Evolutionary conservation across 176 grass and related monocot genomes (phyloP).

Genomic region (Ampelocalamus luodianensis): DNA sequence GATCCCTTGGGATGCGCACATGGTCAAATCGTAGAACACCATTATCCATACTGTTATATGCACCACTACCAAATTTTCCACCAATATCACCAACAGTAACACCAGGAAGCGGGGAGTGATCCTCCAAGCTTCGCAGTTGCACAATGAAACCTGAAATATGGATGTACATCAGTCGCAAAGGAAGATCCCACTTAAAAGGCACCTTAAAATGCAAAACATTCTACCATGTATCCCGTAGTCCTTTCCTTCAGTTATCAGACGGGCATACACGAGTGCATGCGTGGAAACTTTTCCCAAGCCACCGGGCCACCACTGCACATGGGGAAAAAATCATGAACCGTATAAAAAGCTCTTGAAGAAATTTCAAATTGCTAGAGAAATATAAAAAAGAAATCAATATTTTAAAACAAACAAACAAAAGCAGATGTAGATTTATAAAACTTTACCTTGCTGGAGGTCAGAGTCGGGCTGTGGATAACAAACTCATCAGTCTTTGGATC

Average conservation of each 20-base stretch:
- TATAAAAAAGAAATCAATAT: not conserved
- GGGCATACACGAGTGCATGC: slow-evolving; percentile 90
- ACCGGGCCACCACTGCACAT: slow-evolving; percentile 97
- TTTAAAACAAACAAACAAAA: slow-evolving; percentile 15
- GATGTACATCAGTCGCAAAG: slow-evolving; percentile 23
- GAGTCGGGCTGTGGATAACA: slow-evolving; percentile 90
- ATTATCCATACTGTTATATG: slow-evolving; percentile 99
- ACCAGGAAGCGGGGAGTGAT: slow-evolving; percentile 91
- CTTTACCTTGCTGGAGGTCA: slow-evolving; percentile 93
- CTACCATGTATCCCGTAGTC: slow-evolving; percentile 95
- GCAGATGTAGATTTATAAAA: not conserved
- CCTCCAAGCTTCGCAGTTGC: slow-evolving; percentile 90
- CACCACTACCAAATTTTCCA: slow-evolving; percentile 91
- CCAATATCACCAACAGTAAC: slow-evolving; percentile 96
- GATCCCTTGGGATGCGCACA: slow-evolving; percentile 95
- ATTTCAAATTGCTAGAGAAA: not conserved
- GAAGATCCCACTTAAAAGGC: slow-evolving; percentile 1
- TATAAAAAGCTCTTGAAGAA: not conserved
- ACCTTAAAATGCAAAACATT: slow-evolving; percentile 30
- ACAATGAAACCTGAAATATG: slow-evolving; percentile 85
- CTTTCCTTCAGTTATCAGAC: slow-evolving; percentile 87
- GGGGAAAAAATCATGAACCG: slow-evolving; percentile 12
- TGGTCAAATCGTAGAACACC: slow-evolving; percentile 91
- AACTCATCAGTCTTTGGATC: slow-evolving; percentile 89
- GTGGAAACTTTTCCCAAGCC: slow-evolving; percentile 96